Base-by-base conservation (phyloP, 2,329 filamentous ascomycete species). In the Cyphellophora attinorum region DNA sequence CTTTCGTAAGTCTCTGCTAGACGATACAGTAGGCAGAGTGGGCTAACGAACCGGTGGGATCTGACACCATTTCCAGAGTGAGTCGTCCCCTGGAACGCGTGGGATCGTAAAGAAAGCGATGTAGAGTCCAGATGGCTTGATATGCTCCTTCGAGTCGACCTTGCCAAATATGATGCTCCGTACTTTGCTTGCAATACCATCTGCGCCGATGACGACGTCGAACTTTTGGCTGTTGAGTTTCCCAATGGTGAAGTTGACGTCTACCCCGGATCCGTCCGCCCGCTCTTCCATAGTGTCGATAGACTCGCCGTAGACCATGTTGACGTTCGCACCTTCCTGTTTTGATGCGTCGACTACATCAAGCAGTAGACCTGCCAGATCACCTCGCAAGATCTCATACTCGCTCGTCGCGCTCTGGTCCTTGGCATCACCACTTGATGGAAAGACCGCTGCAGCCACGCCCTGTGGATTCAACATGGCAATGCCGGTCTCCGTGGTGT, bases 341-440 rank as follows among this genome's bases (percentile, higher is more conserved):
- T n/a, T 29, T n/a, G 52, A 54, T n/a, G n/a, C n/a, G n/a, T n/a
- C n/a, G n/a, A n/a, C n/a, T n/a, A n/a, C n/a, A 11, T 70, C 58
- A 42, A 67, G 66, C 1, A 77, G 48, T 2, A 76, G 54, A 11
- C 56, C 51, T 4, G 64, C 62, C 11, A 78, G 46, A 35, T 74
- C 68, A 0, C 68, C 71, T 6, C 73, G 59, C 61, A 79, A 68
- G 30, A 78, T 68, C 53, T 79, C 74, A 40, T 63, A 75, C 35
- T 79, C 73, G 40, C 62, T 66, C 0, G 67, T 71, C n/a, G n/a
- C n/a, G n/a, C n/a, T n/a, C n/a, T n/a, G n/a, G n/a, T n/a, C n/a
- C n/a, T n/a, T n/a, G n/a, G n/a, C n/a, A n/a, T n/a, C n/a, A n/a
- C n/a, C n/a, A n/a, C n/a, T n/a, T n/a, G n/a, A n/a, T n/a, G n/a